phyloP scores from a whole-genome alignment of 1,139 yeast species.

The Candida sanyaensis region DNA sequence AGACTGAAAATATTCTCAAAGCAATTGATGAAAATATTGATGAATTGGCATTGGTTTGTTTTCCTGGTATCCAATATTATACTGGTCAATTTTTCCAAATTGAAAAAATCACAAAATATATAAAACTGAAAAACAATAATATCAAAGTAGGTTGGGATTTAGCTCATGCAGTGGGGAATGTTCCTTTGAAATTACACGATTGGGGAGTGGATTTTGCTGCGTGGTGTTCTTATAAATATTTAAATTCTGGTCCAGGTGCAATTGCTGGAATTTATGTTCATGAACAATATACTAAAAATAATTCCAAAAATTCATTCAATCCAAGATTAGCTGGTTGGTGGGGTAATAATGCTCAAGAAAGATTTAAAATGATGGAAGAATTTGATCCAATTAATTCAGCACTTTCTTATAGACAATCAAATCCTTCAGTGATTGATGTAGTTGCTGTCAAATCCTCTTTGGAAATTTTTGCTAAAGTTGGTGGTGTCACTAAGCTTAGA shows the following conservation, averaged over 20 bases:
- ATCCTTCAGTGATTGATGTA: slow-evolving; percentile 84
- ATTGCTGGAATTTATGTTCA: slow-evolving; percentile 83
- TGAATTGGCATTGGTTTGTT: slow-evolving; percentile 69
- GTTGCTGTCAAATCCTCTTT: slow-evolving; percentile 71
- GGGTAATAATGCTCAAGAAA: slow-evolving; percentile 73
- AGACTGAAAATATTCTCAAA: slow-evolving; percentile 62
- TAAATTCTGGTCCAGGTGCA: slow-evolving; percentile 92
- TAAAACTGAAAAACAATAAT: slow-evolving; percentile 34
- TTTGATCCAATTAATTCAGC: slow-evolving; percentile 86
- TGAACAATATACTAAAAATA: slow-evolving; percentile 45
- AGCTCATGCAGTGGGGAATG: slow-evolving; percentile 95
- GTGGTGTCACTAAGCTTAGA: slow-evolving; percentile 63
- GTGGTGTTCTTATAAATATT: slow-evolving; percentile 91
- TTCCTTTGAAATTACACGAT: slow-evolving; percentile 70
- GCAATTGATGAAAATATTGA: slow-evolving; percentile 60
- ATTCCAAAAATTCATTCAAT: slow-evolving; percentile 33
- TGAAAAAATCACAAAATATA: slow-evolving; percentile 60
- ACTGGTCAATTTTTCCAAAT: slow-evolving; percentile 89
- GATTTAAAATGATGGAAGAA: slow-evolving; percentile 79
- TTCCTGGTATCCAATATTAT: slow-evolving; percentile 90
- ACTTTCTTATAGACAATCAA: slow-evolving; percentile 86
- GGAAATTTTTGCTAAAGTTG: slow-evolving; percentile 58
- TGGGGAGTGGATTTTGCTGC: slow-evolving; percentile 94
- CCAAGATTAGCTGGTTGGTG: slow-evolving; percentile 96
- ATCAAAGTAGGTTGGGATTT: slow-evolving; percentile 90